Percentiles rank a stretch among this genome's conserved stretches.
These are phyloP conservation scores for Populus trichocarpa DNA, from an alignment of 441 rosid genomes.

Conservation along the genomic window DNA sequence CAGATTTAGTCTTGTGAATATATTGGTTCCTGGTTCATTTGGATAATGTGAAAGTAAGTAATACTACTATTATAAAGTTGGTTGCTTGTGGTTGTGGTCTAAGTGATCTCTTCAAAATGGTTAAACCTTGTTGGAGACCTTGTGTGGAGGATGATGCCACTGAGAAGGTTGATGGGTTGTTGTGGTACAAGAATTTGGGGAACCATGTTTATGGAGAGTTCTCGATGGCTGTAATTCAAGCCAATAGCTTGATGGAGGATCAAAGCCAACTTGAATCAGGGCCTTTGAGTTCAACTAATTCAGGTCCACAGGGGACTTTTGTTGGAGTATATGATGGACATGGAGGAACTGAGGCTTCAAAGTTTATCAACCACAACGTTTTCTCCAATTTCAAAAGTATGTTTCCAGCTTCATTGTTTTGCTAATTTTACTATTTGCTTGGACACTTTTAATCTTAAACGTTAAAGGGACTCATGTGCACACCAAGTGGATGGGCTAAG, in stretches of 20 bases:
- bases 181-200: conserved; percentile 74
- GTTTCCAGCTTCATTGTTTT: conserved; percentile 14
- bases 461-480: not conserved
- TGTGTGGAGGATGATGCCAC: conserved; percentile 30
- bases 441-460: not conserved
- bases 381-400: conserved; percentile 65
- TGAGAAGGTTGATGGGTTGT: conserved; percentile 52
- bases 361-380: conserved; percentile 54
- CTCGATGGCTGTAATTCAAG: conserved; percentile 85
- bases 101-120: conserved; percentile 37
- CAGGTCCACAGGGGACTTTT: conserved; percentile 61
- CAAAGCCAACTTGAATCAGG: conserved; percentile 90
- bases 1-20: conserved; percentile 20
- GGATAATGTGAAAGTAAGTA: conserved; percentile 6
- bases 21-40: conserved; percentile 13
- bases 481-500: not conserved
- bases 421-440: conserved; percentile 10
- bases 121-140: conserved; percentile 63
- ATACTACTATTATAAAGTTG: not conserved
- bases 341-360: conserved; percentile 77
- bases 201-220: conserved; percentile 65
- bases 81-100: conserved; percentile 2
- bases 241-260: conserved; percentile 67
- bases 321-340: conserved; percentile 91
- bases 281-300: conserved; percentile 37